Percentiles rank a stretch among this genome's conserved stretches.
These are phyloP conservation scores for Amniculicola lignicola DNA, from an alignment of 495 filamentous ascomycete genomes.

Conservation along the genomic window DNA sequence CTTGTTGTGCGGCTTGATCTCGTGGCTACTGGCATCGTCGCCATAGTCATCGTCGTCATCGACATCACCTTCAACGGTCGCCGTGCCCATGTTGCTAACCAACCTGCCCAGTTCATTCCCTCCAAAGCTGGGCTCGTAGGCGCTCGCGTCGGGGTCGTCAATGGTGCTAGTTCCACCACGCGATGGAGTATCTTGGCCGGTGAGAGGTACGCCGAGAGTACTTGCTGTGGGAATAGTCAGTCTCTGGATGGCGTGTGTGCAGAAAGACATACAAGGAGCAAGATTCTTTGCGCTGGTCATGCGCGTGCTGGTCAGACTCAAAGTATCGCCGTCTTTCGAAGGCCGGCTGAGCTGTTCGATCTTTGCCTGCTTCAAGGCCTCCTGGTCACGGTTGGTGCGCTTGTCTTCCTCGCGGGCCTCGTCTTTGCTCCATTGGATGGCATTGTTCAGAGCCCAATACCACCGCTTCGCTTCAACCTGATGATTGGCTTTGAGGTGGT, in stretches of 20 bases:
- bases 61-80: slow-evolving; percentile 51
- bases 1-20: slow-evolving; percentile 67
- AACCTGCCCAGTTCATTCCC: slow-evolving; percentile 52
- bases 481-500: slow-evolving; percentile 94
- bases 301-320: slow-evolving; percentile 42
- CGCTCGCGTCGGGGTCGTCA: slow-evolving; percentile 59
- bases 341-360: slow-evolving; percentile 51
- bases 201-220: slow-evolving; percentile 47
- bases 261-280: slow-evolving; percentile 20
- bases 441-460: slow-evolving; percentile 99
- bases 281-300: slow-evolving; percentile 24
- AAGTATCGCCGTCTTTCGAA: slow-evolving; percentile 49
- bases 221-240: slow-evolving; percentile 15
- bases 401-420: slow-evolving; percentile 87
- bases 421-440: slow-evolving; percentile 96
- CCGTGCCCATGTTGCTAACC: slow-evolving; percentile 46
- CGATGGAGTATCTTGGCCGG: slow-evolving; percentile 41
- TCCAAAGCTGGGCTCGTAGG: slow-evolving; percentile 56
- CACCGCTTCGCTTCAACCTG: slow-evolving; percentile 88
- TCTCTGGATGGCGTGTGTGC: not conserved
- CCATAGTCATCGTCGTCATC: slow-evolving; percentile 80
- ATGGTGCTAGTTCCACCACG: slow-evolving; percentile 45
- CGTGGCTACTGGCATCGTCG: slow-evolving; percentile 76
- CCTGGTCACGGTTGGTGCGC: slow-evolving; percentile 67
- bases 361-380: slow-evolving; percentile 72